Base-by-base conservation (phyloP, 305 asterid genomes). In the Stenogyne calaminthoides region DNA sequence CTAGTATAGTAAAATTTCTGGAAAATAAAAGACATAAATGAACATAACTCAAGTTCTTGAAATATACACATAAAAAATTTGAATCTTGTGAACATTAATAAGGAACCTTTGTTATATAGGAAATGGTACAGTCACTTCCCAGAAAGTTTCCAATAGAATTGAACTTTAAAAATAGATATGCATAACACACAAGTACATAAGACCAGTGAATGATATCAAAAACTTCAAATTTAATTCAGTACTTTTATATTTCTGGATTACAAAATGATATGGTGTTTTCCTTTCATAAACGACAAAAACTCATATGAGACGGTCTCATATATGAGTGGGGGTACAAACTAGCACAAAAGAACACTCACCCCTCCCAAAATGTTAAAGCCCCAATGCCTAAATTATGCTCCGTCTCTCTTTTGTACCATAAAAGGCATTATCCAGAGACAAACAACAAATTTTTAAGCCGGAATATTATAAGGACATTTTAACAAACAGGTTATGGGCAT, bases 1-100 rank as follows among this genome's bases (percentile, higher is more conserved):
- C 74, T 57, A 51, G 54, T 58, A 78, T 68, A 64, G 81, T 78
- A 62, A 83, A 78, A 32, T 70, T 82, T 78, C 87, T 81, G 84
- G 47, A 61, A 83, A 25, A 72, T 34, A 71, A 8, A 72, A 12
- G 4, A 58, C 22, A 16, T 49, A n/a, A 22, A 6, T 52, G n/a
- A 25, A 64, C 40, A 34, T 20, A 42, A 66, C 6, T 5, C 10
- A 25, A 42, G 40, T 22, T 5, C n/a, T 14, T 39, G 9, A 58
- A 9, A 34, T 16, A 14, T 39, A 76, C 22, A 67, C 9, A 36
- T 20, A 25, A 46, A 16, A 46, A 16, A 25, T 11, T 6, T 9
- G 64, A 7, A 57, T 19, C 62, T 22, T 56, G 10, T 55, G 25
- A 20, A 51, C 52, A 63, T 32, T 16, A 63, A 9, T 40, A 22